These are phyloP conservation scores for Lodderomyces pseudojiufengensis DNA, from an alignment of 1,139 yeast genomes.

Conservation along the genomic window DNA sequence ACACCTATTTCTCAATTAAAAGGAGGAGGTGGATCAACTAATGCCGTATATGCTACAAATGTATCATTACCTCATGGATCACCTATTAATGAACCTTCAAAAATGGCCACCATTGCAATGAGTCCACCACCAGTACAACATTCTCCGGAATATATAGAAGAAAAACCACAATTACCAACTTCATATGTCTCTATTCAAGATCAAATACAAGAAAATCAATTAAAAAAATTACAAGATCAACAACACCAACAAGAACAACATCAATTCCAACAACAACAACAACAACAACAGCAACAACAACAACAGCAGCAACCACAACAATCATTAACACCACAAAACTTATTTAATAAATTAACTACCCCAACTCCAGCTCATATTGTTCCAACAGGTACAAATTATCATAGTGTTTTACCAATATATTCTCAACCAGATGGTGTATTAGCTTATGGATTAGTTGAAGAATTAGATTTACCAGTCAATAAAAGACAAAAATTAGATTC, in stretches of 20 bases:
- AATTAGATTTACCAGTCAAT: conserved; percentile 20
- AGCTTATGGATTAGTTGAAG: conserved; percentile 30
- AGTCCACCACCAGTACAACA: conserved; percentile 5
- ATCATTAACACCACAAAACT: conserved; percentile 18
- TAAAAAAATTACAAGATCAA: conserved; percentile 20
- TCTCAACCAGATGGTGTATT: conserved; percentile 42
- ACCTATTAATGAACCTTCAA: conserved; percentile 14
- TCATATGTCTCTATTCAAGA: conserved; percentile 16
- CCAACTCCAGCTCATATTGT: conserved; percentile 21
- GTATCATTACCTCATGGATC: conserved; percentile 17
- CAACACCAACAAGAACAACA: conserved; percentile 22
- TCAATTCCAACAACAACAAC: conserved; percentile 15
- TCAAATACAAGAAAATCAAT: conserved; percentile 16
- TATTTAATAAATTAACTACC: conserved; percentile 20
- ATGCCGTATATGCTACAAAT: conserved; percentile 22
- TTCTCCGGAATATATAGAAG: conserved; percentile 5
- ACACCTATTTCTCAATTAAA: conserved; percentile 48
- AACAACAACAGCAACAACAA: conserved; percentile 16
- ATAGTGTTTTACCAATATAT: conserved; percentile 33
- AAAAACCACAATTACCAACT: conserved; percentile 17
- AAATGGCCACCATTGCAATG: conserved; percentile 5
- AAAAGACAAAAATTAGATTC: conserved; percentile 22
- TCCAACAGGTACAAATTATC: conserved; percentile 21
- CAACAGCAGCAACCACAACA: conserved; percentile 22
- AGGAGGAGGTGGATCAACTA: conserved; percentile 31